phyloP scores from a whole-genome alignment of 352 stramenopile genomes.

The Globisporangium iwayamae region DNA sequence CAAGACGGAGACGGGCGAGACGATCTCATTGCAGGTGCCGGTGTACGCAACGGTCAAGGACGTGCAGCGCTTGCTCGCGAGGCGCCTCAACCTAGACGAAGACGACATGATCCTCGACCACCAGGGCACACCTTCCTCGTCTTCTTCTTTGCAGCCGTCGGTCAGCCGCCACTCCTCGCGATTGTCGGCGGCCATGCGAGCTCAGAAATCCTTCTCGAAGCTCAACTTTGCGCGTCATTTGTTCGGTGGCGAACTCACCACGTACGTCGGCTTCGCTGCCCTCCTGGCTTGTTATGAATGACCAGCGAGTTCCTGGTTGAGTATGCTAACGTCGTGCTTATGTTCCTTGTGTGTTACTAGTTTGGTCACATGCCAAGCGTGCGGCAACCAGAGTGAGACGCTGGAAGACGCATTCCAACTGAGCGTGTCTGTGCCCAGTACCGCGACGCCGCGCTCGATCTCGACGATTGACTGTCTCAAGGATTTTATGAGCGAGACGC shows the following conservation, averaged over 20 bases:
- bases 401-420: slow-evolving; percentile 61
- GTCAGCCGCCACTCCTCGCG: slow-evolving; percentile 22
- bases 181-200: slow-evolving; percentile 21
- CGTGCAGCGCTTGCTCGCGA: slow-evolving; percentile 50
- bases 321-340: not conserved
- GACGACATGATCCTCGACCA: slow-evolving; percentile 51
- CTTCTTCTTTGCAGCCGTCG: not conserved
- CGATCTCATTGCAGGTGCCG: slow-evolving; percentile 54
- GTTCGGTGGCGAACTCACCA: slow-evolving; percentile 54
- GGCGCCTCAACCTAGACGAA: slow-evolving; percentile 48
- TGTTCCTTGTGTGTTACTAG: slow-evolving; percentile 12
- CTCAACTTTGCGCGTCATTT: slow-evolving; percentile 61
- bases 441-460: slow-evolving; percentile 12
- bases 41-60: slow-evolving; percentile 41
- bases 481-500: slow-evolving; percentile 45
- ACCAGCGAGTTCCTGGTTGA: not conserved
- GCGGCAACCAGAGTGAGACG: slow-evolving; percentile 47
- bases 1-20: slow-evolving; percentile 58
- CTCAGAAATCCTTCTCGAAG: slow-evolving; percentile 35
- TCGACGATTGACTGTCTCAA: slow-evolving; percentile 43
- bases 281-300: not conserved
- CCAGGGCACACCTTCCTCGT: not conserved
- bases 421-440: slow-evolving; percentile 48
- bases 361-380: slow-evolving; percentile 42
- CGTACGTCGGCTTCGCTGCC: slow-evolving; percentile 24